Percentiles rank a stretch among this genome's conserved stretches.
These are phyloP conservation scores for Agastache rugosa DNA, from an alignment of 257 asterid genomes.

Conservation along the genomic window DNA sequence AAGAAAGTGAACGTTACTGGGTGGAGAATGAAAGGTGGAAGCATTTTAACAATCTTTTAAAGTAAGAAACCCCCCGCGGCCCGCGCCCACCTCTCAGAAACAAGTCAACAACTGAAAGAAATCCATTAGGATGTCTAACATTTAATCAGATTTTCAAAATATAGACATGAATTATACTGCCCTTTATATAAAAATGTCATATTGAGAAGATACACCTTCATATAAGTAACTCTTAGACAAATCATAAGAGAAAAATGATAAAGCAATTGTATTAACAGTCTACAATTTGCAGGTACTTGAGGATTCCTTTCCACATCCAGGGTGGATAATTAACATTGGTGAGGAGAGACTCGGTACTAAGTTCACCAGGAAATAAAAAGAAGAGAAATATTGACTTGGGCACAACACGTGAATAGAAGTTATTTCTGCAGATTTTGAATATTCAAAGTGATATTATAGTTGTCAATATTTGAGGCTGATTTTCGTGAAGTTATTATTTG, in stretches of 20 bases:
- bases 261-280: neutral
- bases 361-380: neutral
- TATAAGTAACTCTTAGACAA: neutral
- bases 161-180: neutral
- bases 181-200: neutral
- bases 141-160: neutral
- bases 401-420: neutral
- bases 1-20: neutral
- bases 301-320: neutral
- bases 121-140: neutral
- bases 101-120: neutral
- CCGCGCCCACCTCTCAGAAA: neutral
- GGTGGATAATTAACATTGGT: neutral
- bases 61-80: neutral
- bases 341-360: neutral
- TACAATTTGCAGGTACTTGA: conserved; percentile 6
- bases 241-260: neutral
- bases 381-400: neutral
- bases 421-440: conserved; percentile 4
- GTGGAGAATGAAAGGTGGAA: neutral
- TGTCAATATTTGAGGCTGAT: neutral
- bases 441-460: neutral
- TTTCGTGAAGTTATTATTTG: too few relatives aligned
- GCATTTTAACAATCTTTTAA: neutral
- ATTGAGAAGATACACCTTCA: conserved; percentile 4